Base-by-base conservation (phyloP, 2,329 filamentous ascomycete genomes). In the Fusarium concolor region DNA sequence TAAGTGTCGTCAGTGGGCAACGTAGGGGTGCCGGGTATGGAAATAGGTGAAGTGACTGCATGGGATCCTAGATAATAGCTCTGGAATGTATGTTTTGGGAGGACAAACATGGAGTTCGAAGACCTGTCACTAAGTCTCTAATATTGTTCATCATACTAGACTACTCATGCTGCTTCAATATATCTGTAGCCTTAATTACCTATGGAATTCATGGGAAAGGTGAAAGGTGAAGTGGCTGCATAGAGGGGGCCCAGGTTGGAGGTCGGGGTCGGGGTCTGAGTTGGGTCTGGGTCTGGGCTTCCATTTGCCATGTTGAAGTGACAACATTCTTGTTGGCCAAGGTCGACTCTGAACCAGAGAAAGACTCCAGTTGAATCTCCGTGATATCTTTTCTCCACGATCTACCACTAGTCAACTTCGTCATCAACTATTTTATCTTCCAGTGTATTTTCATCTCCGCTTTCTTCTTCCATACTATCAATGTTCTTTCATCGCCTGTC, bases 291-390 rank as follows among this genome's bases (percentile, higher is more conserved):
- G 22, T 6, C 22, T 50, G 18, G 60, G 45, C 60, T 59, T 38
- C 33, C 26, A 49, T 38, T 54, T 67, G 37, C 47, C 46, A 56
- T 67, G 14, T 28, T 49, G 45, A 46, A 53, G 55, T 72, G 58
- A 63, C 58, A 62, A 12, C 58, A 49, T 56, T 47, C 49, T 43
- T 62, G 31, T 15, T 33, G 31, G 51, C 47, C 43, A 42, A 62
- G 26, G 8, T 14, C 49, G n/a, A 35, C n/a, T 15, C 31, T 17
- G 31, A 14, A 31, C 10, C 31, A 33, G 31, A 33, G 28, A 11
- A 29, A 31, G 10, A 31, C 52, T 49, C 49, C 62, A 68, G 49
- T 56, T 56, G 53, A 55, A 58, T 41, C 50, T 28, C 29, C 52
- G 39, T 63, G 51, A 37, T 56, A 49, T 41, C 31, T 45, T 52